Base-by-base conservation (phyloP, 2,329 filamentous ascomycete genomes). In the Beauveria sp. region DNA sequence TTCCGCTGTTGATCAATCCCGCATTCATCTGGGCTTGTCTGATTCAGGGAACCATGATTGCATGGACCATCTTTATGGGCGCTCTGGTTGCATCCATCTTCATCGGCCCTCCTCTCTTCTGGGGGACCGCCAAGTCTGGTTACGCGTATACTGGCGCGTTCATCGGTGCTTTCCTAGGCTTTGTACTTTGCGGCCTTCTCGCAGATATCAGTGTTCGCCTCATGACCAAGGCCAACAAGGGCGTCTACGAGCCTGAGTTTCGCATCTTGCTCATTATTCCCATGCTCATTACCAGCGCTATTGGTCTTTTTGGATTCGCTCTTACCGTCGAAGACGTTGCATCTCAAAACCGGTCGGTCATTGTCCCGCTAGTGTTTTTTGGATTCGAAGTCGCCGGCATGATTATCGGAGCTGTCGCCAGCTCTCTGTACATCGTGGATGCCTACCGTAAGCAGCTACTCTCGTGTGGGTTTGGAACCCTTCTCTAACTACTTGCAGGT, bases 1-100 rank as follows among this genome's bases (percentile, higher is more conserved):
- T 97, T 58, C 90, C 90, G 0, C 81, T 97, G 1, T 88, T 96
- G 67, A 72, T 89, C 7, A 93, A 97, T 71, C 93, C 92, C 0
- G 90, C 90, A 8, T 91, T 97, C 67, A 74, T 96, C 46, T 96
- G 91, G 90, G 81, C 79, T 26, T 81, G 79, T 68, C 79, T 97
- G 3, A 90, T 93, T 55, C 93, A 96, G 79, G 93, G 93, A 18
- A 85, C 90, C 5, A 85, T 96, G 70, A 96, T 97, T 69, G 93
- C 93, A 65, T 98, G 93, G 93, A 96, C 93, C 1, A 90, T 97
- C 18, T 91, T 97, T 70, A 93, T 96, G 66, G 89, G 90, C 61
- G 88, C 95, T 63, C 86, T 95, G 66, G 77, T 96, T 51, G 89
- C 87, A n/a, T 85, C 87, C 63, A 87, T 96, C 66, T 93, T 95